A percentile compares a stretch with the other conserved stretches of the same genome.
Evolutionary conservation across 331 rosid genomes (phyloP).

Genomic region (Quercus phellos): DNA sequence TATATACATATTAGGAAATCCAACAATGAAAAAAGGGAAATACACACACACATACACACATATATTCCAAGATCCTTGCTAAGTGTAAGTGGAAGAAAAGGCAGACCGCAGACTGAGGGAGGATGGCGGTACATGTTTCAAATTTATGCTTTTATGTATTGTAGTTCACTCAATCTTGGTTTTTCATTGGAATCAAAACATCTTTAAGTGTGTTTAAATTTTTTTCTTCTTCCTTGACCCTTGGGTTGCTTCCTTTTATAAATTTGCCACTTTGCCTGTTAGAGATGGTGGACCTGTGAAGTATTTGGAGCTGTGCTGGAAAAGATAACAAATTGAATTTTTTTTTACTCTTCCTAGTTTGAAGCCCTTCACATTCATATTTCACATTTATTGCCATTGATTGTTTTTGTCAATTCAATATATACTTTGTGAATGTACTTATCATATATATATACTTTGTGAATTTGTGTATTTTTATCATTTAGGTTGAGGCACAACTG

Average conservation of each 20-base stretch:
- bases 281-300: neutral
- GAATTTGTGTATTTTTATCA: conserved; percentile 3
- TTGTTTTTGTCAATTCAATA: conserved; percentile 10
- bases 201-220: neutral
- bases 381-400: neutral
- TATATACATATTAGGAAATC: too few species aligned
- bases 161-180: neutral
- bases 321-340: neutral
- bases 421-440: neutral
- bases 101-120: too few species aligned
- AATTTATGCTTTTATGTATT: neutral
- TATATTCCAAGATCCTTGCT: too few species aligned
- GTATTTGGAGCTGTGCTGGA: neutral
- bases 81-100: too few species aligned
- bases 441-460: neutral
- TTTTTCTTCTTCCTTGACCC: neutral
- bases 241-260: neutral
- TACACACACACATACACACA: too few species aligned
- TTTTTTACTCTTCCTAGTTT: neutral
- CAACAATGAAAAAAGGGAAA: too few species aligned
- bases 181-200: neutral
- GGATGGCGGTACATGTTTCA: neutral
- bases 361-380: neutral
- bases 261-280: neutral
- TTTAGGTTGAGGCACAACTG: conserved; percentile 62